Base-by-base conservation (phyloP, 1,284 basidiomycete genomes). In the Ustilago tritici region DNA sequence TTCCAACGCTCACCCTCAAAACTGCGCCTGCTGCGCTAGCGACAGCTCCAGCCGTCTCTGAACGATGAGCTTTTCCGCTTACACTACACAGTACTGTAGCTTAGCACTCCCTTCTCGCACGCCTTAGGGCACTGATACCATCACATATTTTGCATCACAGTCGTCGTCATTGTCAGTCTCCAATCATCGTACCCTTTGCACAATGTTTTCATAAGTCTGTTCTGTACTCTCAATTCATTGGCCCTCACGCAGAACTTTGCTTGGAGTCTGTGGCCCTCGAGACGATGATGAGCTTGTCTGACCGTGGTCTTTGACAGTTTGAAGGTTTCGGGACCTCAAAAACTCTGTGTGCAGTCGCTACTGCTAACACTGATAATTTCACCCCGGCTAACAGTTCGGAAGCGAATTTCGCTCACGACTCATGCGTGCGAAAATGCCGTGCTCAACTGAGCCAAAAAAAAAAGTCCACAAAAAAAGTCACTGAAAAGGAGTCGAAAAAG, bases 21-120 rank as follows among this genome's bases (percentile, higher is more conserved):
- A 46, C 56, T 71, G 69, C 28, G 69, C 69, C 11, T 71, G 69
- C 52, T 71, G 69, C 63, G 69, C 69, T 12, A 71, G 40, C 52
- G 69, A 71, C 46, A 46, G 69, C 55, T 65, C 69, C 19, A 71
- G 63, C 41, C 63, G 69, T 61, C 55, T 71, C 31, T 70, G 47
- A 46, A 9, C 6, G 5, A 19, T 17, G 15, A 57, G 49, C 47
- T 23, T 19, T 50, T 28, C 23, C 23, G 23, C 23, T 28, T 28
- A 28, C 23, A 28, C 23, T 28, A 28, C 12, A 17, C 35, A 47
- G 58, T 7, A n/a, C 11, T 19, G n/a, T 46, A 46, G 43, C 43
- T 19, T 46, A 19, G 43, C 43, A 11, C 43, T 46, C 11, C 41
- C 4, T 40, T 35, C 17, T 34, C 46, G 38, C 15, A 43, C 46